Percentiles rank a stretch among this genome's conserved stretches.
These are phyloP conservation scores for Musa balbisiana DNA, from an alignment of 202 grass and related monocot genomes.

Conservation along the genomic window DNA sequence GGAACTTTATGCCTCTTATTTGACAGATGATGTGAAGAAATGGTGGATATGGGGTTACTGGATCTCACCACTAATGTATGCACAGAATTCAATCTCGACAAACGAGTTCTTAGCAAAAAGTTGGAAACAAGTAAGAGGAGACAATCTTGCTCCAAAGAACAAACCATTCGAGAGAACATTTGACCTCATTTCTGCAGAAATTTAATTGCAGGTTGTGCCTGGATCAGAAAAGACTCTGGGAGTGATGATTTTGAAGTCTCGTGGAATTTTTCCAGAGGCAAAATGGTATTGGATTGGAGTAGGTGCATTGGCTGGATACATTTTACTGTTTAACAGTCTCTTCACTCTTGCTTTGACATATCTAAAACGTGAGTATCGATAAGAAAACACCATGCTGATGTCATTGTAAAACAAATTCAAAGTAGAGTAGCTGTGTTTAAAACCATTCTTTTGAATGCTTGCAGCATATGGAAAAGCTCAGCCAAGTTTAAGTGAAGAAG, in stretches of 20 bases:
- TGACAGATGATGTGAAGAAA: conserved; percentile 59
- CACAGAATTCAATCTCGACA: conserved; percentile 44
- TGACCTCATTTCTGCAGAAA: not conserved
- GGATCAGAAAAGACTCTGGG: conserved; percentile 35
- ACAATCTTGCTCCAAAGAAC: conserved; percentile 5
- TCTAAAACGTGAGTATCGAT: not conserved
- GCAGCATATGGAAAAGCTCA: not conserved
- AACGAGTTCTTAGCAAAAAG: conserved; percentile 65
- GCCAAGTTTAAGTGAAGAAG: not conserved
- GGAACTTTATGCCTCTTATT: conserved; percentile 22
- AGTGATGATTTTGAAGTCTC: conserved; percentile 37
- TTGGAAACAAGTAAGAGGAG: conserved; percentile 43
- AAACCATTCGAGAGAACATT: too few relatives aligned
- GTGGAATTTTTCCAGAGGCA: conserved; percentile 67
- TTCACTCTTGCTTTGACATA: conserved; percentile 29
- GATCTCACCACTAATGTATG: conserved; percentile 60
- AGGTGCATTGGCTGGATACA: conserved; percentile 67
- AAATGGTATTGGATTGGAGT: conserved; percentile 91
- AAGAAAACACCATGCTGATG: not conserved
- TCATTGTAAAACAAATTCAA: conserved; percentile 6
- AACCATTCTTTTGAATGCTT: not conserved
- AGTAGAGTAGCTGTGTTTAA: conserved; percentile 18
- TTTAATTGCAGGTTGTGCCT: conserved; percentile 18
- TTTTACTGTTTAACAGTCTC: conserved; percentile 76
- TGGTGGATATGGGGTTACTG: conserved; percentile 98